These are phyloP conservation scores for Suillus lakei DNA, from an alignment of 768 basidiomycete genomes.

Conservation along the genomic window DNA sequence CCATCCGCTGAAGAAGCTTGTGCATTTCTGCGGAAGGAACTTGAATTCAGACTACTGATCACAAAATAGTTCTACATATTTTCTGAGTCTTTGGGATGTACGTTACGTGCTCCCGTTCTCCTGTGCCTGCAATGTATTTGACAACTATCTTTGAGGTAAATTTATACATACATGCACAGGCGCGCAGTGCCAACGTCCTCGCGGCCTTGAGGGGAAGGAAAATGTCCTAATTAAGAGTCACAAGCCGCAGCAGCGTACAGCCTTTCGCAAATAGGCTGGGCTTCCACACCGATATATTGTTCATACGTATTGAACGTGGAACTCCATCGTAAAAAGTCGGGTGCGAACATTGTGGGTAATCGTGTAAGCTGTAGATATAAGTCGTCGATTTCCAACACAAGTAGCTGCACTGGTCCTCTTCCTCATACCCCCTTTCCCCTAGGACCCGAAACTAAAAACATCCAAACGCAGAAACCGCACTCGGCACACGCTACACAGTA, in stretches of 20 bases:
- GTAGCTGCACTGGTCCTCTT: too few relatives aligned
- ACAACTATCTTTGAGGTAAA: background rate
- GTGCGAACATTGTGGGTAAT: too few relatives aligned
- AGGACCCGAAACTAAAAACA: background rate
- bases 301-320: too few relatives aligned
- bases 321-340: too few relatives aligned
- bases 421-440: too few relatives aligned
- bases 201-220: too few relatives aligned
- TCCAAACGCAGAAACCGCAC: background rate
- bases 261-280: background rate
- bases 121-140: background rate
- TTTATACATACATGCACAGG: too few relatives aligned
- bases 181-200: too few relatives aligned
- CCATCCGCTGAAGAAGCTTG: slow-evolving; percentile 3
- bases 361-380: too few relatives aligned
- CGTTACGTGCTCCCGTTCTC: background rate
- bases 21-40: background rate
- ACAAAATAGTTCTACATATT: background rate
- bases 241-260: background rate
- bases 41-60: background rate
- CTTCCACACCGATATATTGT: too few relatives aligned
- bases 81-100: background rate
- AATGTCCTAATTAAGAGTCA: background rate
- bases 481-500: background rate
- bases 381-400: too few relatives aligned